Evolutionary conservation across 2,329 filamentous ascomycete genomes (phyloP), one percentile per base, ranked within the genome.

Genomic region (Byssothecium circinans): DNA sequence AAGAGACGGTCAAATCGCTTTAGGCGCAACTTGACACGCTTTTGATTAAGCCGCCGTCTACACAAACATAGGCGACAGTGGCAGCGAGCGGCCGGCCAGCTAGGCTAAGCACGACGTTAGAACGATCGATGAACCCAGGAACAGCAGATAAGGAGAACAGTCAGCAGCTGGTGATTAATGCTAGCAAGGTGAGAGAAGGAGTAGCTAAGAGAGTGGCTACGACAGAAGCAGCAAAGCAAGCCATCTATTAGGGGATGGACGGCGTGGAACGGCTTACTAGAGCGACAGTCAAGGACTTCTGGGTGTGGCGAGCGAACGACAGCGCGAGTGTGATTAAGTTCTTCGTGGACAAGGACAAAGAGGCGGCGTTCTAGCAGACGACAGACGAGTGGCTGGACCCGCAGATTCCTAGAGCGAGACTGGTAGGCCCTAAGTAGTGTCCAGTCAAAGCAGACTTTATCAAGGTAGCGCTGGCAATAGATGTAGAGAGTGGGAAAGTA

Each of bases 311-410:
- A 29, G 34, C 34, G 27, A 50, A 55, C 42, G 25, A 52, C 34
- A 45, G 36, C 30, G 29, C 42, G 27, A 54, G 41, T 25, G 45
- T 52, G 17, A 54, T 54, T 27, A 52, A 54, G 45, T 54, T 46
- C 37, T 43, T 29, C 12, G 43, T 53, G 17, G 46, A 53, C 17
- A 44, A 50, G 33, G 41, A 53, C 33, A 44, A 47, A 27, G 43
- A 55, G 25, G 52, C 45, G 8, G 37, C 42, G 34, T 45, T 52
- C 49, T 29, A 34, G 30, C 41, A 54, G 52, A 49, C 45, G 20
- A 49, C 34, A 29, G 38, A 19, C 8, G 43, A 55, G 19, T 55
- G 46, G 52, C 49, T 55, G 1, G 49, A 55, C n/a, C 45, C 46
- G 36, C 23, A 45, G 25, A 36, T 53, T 17, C 48, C 40, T 10